Evolutionary conservation across 2,329 filamentous ascomycete species (phyloP).

Genomic region (Pseudogymnoascus sp.): DNA sequence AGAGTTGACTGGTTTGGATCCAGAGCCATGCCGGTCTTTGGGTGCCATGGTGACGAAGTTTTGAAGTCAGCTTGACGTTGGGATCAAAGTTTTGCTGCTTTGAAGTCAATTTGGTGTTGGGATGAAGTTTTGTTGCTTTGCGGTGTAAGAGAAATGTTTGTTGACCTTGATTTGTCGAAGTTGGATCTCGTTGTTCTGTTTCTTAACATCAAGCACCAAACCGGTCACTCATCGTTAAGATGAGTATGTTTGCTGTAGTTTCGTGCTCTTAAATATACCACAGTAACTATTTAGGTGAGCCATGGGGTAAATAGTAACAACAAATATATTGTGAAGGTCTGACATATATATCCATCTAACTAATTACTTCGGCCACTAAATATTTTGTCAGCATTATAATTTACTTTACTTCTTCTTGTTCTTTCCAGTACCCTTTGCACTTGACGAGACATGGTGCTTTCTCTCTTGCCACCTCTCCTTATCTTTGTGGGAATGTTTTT

Average conservation of each 20-base stretch:
- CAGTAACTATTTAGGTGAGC: neutral
- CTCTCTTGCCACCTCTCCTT: neutral
- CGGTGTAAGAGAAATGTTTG: neutral
- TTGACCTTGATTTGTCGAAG: neutral
- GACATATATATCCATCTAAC: neutral
- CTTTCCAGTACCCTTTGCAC: conserved; percentile 1
- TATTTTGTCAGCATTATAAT: neutral
- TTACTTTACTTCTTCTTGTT: neutral
- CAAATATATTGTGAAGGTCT: neutral
- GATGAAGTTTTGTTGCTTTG: neutral
- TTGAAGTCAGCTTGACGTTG: neutral
- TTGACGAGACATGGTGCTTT: neutral
- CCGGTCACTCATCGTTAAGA: neutral
- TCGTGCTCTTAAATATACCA: neutral
- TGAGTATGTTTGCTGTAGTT: neutral
- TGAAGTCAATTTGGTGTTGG: neutral
- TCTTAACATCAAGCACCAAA: neutral
- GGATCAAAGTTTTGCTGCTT: neutral
- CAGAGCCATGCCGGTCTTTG: neutral
- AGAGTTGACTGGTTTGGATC: neutral
- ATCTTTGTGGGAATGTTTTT: neutral
- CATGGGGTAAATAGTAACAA: neutral
- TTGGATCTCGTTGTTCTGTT: neutral
- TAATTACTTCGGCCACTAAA: conserved; percentile 1
- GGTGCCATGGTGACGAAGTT: neutral